Evolutionary conservation across 2,329 filamentous ascomycete genomes (phyloP).

Genomic region (Drechslerella dactyloides): DNA sequence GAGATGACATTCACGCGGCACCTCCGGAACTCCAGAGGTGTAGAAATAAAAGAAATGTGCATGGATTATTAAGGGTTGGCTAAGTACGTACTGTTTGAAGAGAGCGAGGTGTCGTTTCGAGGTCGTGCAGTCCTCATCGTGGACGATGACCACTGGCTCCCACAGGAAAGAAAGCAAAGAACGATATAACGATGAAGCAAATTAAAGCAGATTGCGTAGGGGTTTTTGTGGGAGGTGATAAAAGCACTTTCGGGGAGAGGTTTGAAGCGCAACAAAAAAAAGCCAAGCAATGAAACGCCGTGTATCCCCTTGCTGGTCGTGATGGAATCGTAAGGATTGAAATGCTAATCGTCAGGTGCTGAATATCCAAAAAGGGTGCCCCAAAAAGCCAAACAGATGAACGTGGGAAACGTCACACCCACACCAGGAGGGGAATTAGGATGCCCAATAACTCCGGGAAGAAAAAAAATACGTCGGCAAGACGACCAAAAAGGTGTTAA

Average conservation of each 20-base stretch:
- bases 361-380: conserved; percentile 23
- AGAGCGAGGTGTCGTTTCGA: conserved; percentile 39
- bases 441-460: conserved; percentile 51
- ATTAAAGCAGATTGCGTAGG: conserved; percentile 9
- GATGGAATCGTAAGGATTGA: conserved; percentile 47
- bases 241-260: conserved; percentile 11
- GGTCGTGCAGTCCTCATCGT: conserved; percentile 38
- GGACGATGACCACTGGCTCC: conserved; percentile 29
- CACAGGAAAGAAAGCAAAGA: conserved; percentile 28
- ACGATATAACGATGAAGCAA: conserved; percentile 1
- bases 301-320: conserved; percentile 48
- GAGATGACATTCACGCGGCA: conserved; percentile 35
- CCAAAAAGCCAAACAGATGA: conserved; percentile 25
- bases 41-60: conserved; percentile 17
- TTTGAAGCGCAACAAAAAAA: conserved; percentile 20
- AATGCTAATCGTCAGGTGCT: conserved; percentile 48
- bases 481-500: conserved; percentile 6
- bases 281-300: conserved; percentile 37
- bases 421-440: conserved; percentile 49
- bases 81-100: conserved; percentile 50
- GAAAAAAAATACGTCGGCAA: conserved; percentile 51
- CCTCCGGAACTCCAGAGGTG: conserved; percentile 19
- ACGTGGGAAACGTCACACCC: conserved; percentile 34
- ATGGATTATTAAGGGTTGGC: conserved; percentile 50
- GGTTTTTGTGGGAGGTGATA: conserved; percentile 4